Conservation (phyloP, 1,139 yeast genomes). For the Kluyveromyces sp. region DNA sequence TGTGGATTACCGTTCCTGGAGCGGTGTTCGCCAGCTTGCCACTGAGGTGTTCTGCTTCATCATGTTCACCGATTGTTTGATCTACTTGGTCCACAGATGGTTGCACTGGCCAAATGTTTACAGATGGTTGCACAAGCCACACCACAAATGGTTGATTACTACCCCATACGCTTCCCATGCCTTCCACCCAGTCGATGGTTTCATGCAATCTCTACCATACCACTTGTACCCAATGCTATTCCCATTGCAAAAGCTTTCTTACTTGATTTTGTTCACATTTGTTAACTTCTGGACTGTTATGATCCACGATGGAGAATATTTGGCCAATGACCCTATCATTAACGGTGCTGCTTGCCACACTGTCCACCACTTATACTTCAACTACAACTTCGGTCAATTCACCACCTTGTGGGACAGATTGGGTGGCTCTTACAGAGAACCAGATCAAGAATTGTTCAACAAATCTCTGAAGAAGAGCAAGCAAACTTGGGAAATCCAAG, state of each 20-base stretch:
- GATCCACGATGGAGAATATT: constrained; percentile 96
- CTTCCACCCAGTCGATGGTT: constrained; percentile 97
- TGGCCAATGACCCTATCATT: constrained; percentile 86
- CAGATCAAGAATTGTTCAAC: constrained; percentile 79
- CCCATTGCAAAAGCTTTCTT: constrained; percentile 85
- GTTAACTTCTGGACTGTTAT: constrained; percentile 97
- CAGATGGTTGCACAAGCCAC: constrained; percentile 90
- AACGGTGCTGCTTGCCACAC: constrained; percentile 99
- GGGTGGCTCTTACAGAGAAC: constrained; percentile 88
- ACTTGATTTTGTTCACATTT: constrained; percentile 72
- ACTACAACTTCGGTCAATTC: constrained; percentile 96
- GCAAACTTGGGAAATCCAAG: constrained; percentile 66
- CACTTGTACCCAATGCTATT: constrained; percentile 83
- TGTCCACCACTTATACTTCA: constrained; percentile 90
- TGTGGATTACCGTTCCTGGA: constrained; percentile 46
- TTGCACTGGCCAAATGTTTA: constrained; percentile 87
- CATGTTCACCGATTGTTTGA: constrained; percentile 88
- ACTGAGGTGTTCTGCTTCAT: constrained; percentile 70
- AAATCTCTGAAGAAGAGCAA: constrained; percentile 50
- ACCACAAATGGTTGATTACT: constrained; percentile 98
- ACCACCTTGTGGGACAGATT: constrained; percentile 96
- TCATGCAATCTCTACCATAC: constrained; percentile 85
- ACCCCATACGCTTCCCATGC: constrained; percentile 98
- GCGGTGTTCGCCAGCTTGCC: constrained; percentile 59
- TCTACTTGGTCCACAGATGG: constrained; percentile 85